Evolutionary conservation across 2,329 filamentous ascomycete genomes (phyloP), one percentile per base, ranked within the genome.

Genomic region (Ophiocordyceps camponoti-leonardi): DNA sequence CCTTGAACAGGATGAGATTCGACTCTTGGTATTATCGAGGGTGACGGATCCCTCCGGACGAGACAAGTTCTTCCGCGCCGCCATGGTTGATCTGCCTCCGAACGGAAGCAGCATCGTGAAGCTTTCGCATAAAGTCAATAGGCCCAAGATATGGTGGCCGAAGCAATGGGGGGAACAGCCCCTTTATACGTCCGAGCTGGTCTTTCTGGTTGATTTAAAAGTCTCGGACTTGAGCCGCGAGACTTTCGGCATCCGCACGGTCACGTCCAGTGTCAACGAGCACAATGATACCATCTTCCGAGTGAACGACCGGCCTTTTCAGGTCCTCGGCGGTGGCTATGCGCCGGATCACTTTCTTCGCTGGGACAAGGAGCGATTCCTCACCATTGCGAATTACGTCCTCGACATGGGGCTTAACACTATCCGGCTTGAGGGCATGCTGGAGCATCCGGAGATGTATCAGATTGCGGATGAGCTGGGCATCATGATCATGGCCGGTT

Each of bases 361-460:
- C 6, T 81, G 73, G 60, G 66, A 75, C 47, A 44, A 55, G 2
- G 48, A 61, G 1, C 68, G 69, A 23, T 67, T 79, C 30, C 59
- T 58, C 14, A 54, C 59, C 0, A 70, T 78, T 40, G 71, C 72
- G 19, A 58, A 65, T 47, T 70, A 77, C 51, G 64, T 72, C 47
- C 62, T 80, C 0, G 73, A 78, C 50, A 70, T 81, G 58, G 77
- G 77, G 3, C 62, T 78, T 43, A 81, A 81, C 54, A 78, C 76
- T 0, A 62, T 81, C 20, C 72, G 77, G 2, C 65, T 81, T 1
- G 77, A 81, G 53, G 77, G 77, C 2, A 80, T 79, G 49, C 71
- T 77, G 54, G 77, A 81, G 51, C 77, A 81, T 8, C 72, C 74
- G 0, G 68, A 73, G 49, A 58, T 81, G 1, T 81, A 79, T 52